Evolutionary conservation across 345 rosid genomes (phyloP), one percentile per base, ranked within the genome.

Genomic region (Gossypium longicalyx): DNA sequence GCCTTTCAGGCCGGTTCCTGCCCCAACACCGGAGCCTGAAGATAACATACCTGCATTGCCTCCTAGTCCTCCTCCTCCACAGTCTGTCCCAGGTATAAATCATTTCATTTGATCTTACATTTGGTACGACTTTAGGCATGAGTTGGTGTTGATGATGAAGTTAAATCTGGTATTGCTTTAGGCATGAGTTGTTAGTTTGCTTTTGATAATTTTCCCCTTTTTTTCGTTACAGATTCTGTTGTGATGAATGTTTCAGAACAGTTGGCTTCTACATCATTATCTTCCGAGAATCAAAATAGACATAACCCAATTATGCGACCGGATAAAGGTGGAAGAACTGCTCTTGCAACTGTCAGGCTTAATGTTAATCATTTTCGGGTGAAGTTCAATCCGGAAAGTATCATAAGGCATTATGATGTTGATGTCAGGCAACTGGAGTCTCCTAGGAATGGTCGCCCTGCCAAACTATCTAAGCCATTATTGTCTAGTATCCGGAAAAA

Each of bases 331-430:
- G 97, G 98, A 67, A 57, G 13, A 38, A 72, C 67, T n/a, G 64
- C 86, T 54, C 64, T 85, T n/a, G 81, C 79, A 2, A 77, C 22
- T 17, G 79, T 83, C 3, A 81, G 29, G 68, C 91, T 94, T 49
- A 78, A 19, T 12, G 97, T 87, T 38, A 94, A 92, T 74, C 94
- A 92, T 69, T 92, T 90, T 49, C 83, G 72, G 2, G 89, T 94
- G 5, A 64, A 65, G 3, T 92, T 90, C 79, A 80, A 82, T 79
- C 82, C 85, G 9, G 78, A 85, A 22, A 80, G 74, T 25, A 81
- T 77, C 60, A 86, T 94, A 67, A 22, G 64, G 54, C 97, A 92
- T 74, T 92, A 94, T 57, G 90, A 90, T 78, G 71, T 94, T 57
- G 89, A 87, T 62, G 81, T 90, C 77, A 90, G 79, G 75, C 88